Conservation (phyloP, 352 stramenopile species). For the Aphanomyces invadans region DNA sequence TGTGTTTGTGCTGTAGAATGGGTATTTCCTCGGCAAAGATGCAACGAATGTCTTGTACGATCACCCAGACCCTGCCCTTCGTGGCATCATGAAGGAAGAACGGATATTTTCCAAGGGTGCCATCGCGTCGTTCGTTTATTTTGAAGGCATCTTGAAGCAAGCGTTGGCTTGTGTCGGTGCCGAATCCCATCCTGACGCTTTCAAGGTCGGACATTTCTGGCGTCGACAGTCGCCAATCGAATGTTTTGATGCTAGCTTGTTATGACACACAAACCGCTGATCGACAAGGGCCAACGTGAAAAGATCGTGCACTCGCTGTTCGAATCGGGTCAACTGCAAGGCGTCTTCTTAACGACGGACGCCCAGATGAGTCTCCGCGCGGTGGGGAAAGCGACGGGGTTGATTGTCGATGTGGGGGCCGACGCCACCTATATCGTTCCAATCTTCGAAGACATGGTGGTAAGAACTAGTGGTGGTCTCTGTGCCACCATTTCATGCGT, state of each 20-base stretch:
- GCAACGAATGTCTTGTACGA: background rate
- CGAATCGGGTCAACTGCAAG: background rate
- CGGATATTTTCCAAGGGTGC: background rate
- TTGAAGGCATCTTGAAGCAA: conserved; percentile 3
- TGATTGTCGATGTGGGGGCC: conserved; percentile 57
- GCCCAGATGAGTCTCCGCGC: conserved; percentile 36
- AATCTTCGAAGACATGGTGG: conserved; percentile 90
- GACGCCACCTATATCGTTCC: conserved; percentile 88
- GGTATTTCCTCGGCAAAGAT: conserved; percentile 6
- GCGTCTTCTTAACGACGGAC: conserved; percentile 40
- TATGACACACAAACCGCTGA: conserved; percentile 6
- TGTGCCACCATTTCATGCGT: no score
- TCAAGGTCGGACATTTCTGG: background rate
- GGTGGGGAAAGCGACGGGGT: background rate
- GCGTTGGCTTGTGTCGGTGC: background rate
- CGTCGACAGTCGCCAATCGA: background rate
- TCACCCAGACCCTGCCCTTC: conserved; percentile 3
- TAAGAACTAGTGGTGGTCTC: no score
- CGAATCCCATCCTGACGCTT: background rate
- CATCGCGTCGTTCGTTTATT: background rate
- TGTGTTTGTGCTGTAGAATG: no score
- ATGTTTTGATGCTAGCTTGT: background rate
- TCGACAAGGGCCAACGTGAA: background rate
- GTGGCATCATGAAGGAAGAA: background rate
- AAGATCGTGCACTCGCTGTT: background rate